Evolutionary conservation across 2,329 filamentous ascomycete genomes (phyloP).

Genomic region (Colletotrichum neosansevieriae): DNA sequence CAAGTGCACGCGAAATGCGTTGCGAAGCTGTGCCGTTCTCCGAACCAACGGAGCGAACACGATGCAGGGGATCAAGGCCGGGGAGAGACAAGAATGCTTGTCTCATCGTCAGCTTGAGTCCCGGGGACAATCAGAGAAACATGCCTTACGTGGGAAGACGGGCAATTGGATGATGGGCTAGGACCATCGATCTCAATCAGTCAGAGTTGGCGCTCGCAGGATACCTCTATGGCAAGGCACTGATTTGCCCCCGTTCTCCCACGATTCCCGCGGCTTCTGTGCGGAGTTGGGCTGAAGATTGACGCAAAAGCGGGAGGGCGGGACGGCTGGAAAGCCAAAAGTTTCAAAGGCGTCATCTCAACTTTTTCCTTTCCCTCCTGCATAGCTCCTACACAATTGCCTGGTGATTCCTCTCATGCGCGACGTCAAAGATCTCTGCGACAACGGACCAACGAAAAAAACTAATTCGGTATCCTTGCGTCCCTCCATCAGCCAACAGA

Average conservation of each 20-base stretch:
- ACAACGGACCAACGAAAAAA: background rate
- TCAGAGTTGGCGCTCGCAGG: slow-evolving; percentile 33
- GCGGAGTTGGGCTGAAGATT: slow-evolving; percentile 26
- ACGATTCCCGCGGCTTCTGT: background rate
- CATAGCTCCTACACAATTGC: background rate
- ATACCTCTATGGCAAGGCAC: slow-evolving; percentile 1
- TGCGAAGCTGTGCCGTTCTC: slow-evolving; percentile 11
- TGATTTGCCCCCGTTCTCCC: background rate
- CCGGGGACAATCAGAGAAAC: background rate
- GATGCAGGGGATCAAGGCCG: slow-evolving; percentile 9
- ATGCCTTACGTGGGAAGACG: background rate
- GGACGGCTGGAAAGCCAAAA: slow-evolving; percentile 30
- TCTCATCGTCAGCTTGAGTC: background rate
- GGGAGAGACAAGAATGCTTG: slow-evolving; percentile 7
- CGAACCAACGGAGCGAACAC: background rate
- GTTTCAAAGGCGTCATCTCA: slow-evolving; percentile 13
- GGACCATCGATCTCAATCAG: slow-evolving; percentile 17
- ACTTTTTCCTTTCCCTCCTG: slow-evolving; percentile 16
- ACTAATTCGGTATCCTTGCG: slow-evolving; percentile 19
- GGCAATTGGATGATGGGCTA: slow-evolving; percentile 15
- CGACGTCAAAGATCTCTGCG: slow-evolving; percentile 3
- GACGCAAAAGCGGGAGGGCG: slow-evolving; percentile 23
- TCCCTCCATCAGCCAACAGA: slow-evolving; percentile 15
- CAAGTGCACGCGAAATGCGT: slow-evolving; percentile 30
- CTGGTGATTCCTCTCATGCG: background rate